Conservation (phyloP, 768 basidiomycete species). For the Hypholoma fasciculare region DNA sequence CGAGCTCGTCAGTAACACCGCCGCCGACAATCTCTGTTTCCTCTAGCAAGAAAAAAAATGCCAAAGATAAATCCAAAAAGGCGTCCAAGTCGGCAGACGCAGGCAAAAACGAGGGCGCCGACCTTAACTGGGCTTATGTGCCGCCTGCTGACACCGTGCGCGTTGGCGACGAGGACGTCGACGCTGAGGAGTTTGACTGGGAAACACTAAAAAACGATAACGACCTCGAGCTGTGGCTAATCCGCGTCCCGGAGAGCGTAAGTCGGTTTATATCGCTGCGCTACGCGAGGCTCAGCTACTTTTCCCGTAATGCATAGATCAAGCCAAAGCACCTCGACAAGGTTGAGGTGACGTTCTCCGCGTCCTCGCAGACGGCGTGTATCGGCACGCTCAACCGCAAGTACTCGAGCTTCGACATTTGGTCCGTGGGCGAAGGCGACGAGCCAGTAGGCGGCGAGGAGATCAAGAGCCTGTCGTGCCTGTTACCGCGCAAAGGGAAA, state of each 20-base stretch:
- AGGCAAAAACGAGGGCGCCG: conserved; percentile 52
- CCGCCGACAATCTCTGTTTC: conserved; percentile 11
- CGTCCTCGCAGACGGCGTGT: conserved; percentile 36
- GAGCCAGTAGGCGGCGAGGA: conserved; percentile 57
- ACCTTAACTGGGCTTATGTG: conserved; percentile 58
- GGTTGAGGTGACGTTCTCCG: conserved; percentile 45
- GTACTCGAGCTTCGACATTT: conserved; percentile 59
- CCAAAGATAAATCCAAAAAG: conserved; percentile 28
- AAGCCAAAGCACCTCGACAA: conserved; percentile 64
- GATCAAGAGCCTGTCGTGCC: conserved; percentile 55
- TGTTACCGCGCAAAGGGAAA: conserved; percentile 65
- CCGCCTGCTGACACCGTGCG: conserved; percentile 55
- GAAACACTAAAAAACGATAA: conserved; percentile 54
- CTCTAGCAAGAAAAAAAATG: conserved; percentile 17
- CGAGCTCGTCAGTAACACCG: conserved; percentile 14
- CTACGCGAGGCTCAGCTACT: background rate
- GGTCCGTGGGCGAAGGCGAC: conserved; percentile 54
- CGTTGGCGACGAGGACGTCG: conserved; percentile 46
- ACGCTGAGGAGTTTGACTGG: conserved; percentile 68
- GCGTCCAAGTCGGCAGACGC: conserved; percentile 17
- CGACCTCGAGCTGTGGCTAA: conserved; percentile 69
- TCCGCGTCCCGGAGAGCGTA: conserved; percentile 70
- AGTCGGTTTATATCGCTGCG: conserved; percentile 22
- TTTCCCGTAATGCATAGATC: conserved; percentile 39
- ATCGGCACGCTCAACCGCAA: conserved; percentile 57